Evolutionary conservation across 768 basidiomycete genomes (phyloP).

Genomic region (Mycena maculata): DNA sequence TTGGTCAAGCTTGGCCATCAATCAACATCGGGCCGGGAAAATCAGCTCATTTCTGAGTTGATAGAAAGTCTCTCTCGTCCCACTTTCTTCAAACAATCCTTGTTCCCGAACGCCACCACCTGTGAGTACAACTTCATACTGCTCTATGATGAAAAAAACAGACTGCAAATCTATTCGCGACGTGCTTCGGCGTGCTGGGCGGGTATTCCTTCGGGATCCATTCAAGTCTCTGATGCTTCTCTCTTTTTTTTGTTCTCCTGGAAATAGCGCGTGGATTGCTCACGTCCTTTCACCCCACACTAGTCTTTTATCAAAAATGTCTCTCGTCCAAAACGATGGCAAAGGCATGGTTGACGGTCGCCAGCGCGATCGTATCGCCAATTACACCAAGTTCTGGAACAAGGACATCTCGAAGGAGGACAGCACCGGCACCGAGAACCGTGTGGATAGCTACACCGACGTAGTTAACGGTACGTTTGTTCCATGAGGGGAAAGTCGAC

Average conservation of each 20-base stretch:
- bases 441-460: slow-evolving; percentile 87
- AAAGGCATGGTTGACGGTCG: slow-evolving; percentile 28
- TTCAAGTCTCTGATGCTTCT: slow-evolving; percentile 79
- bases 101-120: slow-evolving; percentile 24
- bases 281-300: background rate
- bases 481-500: background rate
- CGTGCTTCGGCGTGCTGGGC: slow-evolving; percentile 70
- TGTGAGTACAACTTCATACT: slow-evolving; percentile 44
- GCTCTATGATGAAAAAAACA: slow-evolving; percentile 56
- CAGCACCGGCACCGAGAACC: slow-evolving; percentile 72
- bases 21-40: too few species aligned
- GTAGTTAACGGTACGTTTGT: slow-evolving; percentile 83
- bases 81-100: slow-evolving; percentile 13
- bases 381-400: slow-evolving; percentile 94
- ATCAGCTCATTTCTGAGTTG: background rate
- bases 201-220: slow-evolving; percentile 76
- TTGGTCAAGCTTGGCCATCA: too few species aligned
- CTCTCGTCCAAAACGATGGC: slow-evolving; percentile 12
- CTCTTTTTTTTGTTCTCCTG: background rate
- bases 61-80: slow-evolving; percentile 21
- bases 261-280: background rate
- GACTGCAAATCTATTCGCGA: slow-evolving; percentile 57
- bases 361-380: slow-evolving; percentile 41
- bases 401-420: slow-evolving; percentile 80
- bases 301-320: slow-evolving; percentile 46